Conservation (phyloP, 129 eudicot species). For the Solidago caesia region DNA sequence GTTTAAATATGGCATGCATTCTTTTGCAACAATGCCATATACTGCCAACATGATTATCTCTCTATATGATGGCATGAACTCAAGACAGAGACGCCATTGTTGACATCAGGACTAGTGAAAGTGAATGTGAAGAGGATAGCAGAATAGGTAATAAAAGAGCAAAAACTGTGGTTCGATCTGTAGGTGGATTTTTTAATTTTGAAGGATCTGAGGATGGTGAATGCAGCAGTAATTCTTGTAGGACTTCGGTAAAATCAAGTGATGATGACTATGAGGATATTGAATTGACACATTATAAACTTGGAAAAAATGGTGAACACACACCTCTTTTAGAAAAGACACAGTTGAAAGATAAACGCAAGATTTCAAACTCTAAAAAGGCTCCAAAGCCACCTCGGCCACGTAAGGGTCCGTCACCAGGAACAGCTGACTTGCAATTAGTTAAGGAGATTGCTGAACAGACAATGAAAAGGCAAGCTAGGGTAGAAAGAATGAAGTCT, state of each 20-base stretch:
- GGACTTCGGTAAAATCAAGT: constrained; percentile 32
- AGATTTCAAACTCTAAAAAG: constrained; percentile 40
- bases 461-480: constrained; percentile 66
- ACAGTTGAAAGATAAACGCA: constrained; percentile 43
- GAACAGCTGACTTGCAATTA: constrained; percentile 56
- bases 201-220: constrained; percentile 43
- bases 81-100: constrained; percentile 37
- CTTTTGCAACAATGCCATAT: too few relatives aligned
- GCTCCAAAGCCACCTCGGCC: constrained; percentile 82
- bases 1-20: too few relatives aligned
- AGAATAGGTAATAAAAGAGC: constrained; percentile 34
- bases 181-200: constrained; percentile 32
- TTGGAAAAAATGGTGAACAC: constrained; percentile 37
- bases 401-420: constrained; percentile 69
- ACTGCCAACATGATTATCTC: too few relatives aligned
- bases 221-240: constrained; percentile 27
- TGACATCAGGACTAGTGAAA: constrained; percentile 52
- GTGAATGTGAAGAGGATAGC: constrained; percentile 35
- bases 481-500: constrained; percentile 63
- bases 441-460: constrained; percentile 70
- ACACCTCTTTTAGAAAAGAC: constrained; percentile 44
- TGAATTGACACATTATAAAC: constrained; percentile 35
- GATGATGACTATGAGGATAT: constrained; percentile 27
- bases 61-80: too few relatives aligned
- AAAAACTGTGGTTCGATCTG: constrained; percentile 39